These are phyloP conservation scores for Populus deltoides DNA, from an alignment of 345 rosid genomes.

Conservation along the genomic window DNA sequence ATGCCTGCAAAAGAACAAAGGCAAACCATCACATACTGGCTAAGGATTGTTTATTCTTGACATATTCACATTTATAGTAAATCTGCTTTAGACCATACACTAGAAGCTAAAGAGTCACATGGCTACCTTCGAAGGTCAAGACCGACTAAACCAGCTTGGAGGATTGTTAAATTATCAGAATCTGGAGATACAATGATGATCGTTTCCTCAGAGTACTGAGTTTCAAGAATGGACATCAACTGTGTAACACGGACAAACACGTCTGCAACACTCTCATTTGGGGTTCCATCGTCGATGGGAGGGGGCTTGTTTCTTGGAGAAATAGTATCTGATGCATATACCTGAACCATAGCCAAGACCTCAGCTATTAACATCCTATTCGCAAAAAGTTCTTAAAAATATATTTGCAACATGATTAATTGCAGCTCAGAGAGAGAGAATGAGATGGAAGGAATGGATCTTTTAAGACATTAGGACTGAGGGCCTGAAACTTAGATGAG, in stretches of 20 bases:
- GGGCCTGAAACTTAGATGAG: no score
- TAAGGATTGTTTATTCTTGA: neutral
- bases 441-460: no score
- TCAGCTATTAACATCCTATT: neutral
- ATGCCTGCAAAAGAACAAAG: conserved; percentile 47
- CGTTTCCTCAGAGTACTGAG: conserved; percentile 80
- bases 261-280: conserved; percentile 79
- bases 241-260: conserved; percentile 91
- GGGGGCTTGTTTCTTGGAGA: conserved; percentile 83
- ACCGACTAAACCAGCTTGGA: conserved; percentile 82
- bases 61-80: neutral
- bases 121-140: conserved; percentile 77
- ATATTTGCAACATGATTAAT: neutral
- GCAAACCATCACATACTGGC: neutral
- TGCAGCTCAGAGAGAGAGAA: no score
- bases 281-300: conserved; percentile 87
- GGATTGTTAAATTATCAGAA: conserved; percentile 78
- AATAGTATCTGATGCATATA: conserved; percentile 72
- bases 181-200: conserved; percentile 77
- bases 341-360: conserved; percentile 36
- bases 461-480: no score
- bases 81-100: neutral
- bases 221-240: conserved; percentile 93
- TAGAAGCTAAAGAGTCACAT: neutral
- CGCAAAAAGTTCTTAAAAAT: no score